These are phyloP conservation scores for Sporodiniella umbellata DNA, from an alignment of 371 early-diverging fungal genomes.

Conservation along the genomic window DNA sequence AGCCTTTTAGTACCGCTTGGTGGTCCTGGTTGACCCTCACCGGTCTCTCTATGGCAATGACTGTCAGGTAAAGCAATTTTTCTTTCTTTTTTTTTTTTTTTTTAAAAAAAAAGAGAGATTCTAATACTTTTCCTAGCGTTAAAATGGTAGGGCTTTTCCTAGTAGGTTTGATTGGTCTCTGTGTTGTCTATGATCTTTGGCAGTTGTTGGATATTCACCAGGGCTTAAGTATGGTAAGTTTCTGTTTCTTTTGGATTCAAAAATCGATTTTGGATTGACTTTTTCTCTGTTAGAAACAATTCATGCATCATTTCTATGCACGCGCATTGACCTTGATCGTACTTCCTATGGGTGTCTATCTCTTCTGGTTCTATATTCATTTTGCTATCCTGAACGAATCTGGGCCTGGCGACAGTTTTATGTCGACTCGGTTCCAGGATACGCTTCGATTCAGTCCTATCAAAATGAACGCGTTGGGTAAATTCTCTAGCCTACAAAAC, in stretches of 20 bases:
- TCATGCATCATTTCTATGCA: conserved; percentile 65
- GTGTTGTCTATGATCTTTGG: conserved; percentile 92
- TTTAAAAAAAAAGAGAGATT: background rate
- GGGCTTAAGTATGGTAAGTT: conserved; percentile 67
- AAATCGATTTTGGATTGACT: background rate
- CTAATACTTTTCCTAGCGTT: conserved; percentile 53
- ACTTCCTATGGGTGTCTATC: conserved; percentile 75
- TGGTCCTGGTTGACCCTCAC: conserved; percentile 76
- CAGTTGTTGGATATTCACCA: conserved; percentile 79
- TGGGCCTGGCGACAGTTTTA: conserved; percentile 95
- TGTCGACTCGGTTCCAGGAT: conserved; percentile 88
- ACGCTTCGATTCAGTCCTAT: conserved; percentile 81
- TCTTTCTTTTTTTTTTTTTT: conserved; percentile 3
- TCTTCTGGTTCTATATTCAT: conserved; percentile 79
- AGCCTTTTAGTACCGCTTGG: conserved; percentile 58
- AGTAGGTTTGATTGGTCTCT: conserved; percentile 80
- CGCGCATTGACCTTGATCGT: conserved; percentile 71
- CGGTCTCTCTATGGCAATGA: conserved; percentile 67
- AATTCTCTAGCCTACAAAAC: no score
- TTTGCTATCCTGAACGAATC: conserved; percentile 69
- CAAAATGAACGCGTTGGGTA: conserved; percentile 48
- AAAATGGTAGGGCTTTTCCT: conserved; percentile 96
- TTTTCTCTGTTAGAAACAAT: conserved; percentile 48
- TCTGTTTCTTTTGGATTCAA: background rate
- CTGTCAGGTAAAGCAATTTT: conserved; percentile 48